Base-by-base conservation (phyloP, 352 stramenopile species). In the Phytopythium delawarense region DNA sequence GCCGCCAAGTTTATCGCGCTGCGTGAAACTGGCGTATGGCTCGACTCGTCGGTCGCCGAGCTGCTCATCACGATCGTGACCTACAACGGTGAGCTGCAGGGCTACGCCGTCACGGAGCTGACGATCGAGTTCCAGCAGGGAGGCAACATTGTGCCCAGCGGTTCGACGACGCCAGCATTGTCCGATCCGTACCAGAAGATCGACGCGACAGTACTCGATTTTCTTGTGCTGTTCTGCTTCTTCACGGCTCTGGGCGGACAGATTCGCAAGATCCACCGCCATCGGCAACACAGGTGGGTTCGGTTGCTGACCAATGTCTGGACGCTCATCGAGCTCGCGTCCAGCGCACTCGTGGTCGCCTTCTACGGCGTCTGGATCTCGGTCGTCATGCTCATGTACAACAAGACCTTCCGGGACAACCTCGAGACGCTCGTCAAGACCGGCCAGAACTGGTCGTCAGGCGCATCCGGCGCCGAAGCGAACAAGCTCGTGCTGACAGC, bases 41-140 rank as follows among this genome's bases (percentile, higher is more conserved):
- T 85, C 53, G 65, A 77, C 56, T 71, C 72, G 51, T 70, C 71
- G 6, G 75, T 67, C 2, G 57, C 79, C 16, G 57, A 73, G 45
- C 78, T 87, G 9, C 7, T 70, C 34, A 66, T 84, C 50, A 85
- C 68, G 4, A 57, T 85, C 42, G 70, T 84, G 35, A 79, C 67
- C 6, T 87, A 84, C 71, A 84, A 87, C 30, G 75, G 78, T 30
- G 78, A 87, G 49, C 40, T 87, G 7, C 61, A 85, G 23, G 65
- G 64, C 1, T 83, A 82, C 30, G 72, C 68, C 0, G 67, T 81
- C 44, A 84, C 73, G 4, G 48, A 79, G 46, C 68, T 85, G 49
- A 54, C 51, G 25, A 21, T 87, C 20, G 40, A 61, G 8, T 78
- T 84, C 52, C 50, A 70, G 28, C 63, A 64, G 30, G 77, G 77